Evolutionary conservation across 495 filamentous ascomycete genomes (phyloP), one percentile per base, ranked within the genome.

Genomic region (Parachaetomium inaequale): DNA sequence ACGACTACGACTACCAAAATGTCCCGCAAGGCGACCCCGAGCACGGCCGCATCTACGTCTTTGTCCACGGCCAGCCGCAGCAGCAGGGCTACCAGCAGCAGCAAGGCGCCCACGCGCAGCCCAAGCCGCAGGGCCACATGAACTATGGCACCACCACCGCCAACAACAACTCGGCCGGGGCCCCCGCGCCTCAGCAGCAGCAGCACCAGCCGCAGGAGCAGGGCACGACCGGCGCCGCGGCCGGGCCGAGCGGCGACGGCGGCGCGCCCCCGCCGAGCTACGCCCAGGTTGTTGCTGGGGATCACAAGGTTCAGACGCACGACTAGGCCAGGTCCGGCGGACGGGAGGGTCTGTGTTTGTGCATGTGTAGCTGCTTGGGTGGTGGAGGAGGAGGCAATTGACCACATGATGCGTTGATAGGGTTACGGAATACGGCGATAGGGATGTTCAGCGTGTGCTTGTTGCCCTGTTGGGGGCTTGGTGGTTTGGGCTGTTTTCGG

Each of bases 251-350:
- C 47, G n/a, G n/a, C n/a, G 70, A 68, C 56, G 58, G 68, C 28
- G 38, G 58, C 1, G 60, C 63, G n/a, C 63, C 63, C 8, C 63
- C 91, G 50, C 91, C 91, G 34, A 90, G 87, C 25, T 95, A 95
- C 76, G 87, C 87, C 46, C 89, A 94, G 76, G 91, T 91, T 38
- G 87, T 95, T 38, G 86, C 84, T 72, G 92, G 91, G 14, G 93
- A 96, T 71, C 70, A 96, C 71, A 97, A 97, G 81, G 78, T 96
- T 42, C 93, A 96, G 82, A 82, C 77, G 4, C 78, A 81, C 36
- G 85, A 90, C 59, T 90, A 83, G 29, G 19, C 14, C 15, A 0
- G 15, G 59, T n/a, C n/a, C n/a, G n/a, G n/a, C n/a, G n/a, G n/a
- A n/a, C n/a, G n/a, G n/a, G n/a, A n/a, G n/a, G n/a, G n/a, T n/a